A percentile compares a stretch with the other conserved stretches of the same genome.
Conservation (phyloP, 306 rosid species). For the Lotus japonicus region DNA sequence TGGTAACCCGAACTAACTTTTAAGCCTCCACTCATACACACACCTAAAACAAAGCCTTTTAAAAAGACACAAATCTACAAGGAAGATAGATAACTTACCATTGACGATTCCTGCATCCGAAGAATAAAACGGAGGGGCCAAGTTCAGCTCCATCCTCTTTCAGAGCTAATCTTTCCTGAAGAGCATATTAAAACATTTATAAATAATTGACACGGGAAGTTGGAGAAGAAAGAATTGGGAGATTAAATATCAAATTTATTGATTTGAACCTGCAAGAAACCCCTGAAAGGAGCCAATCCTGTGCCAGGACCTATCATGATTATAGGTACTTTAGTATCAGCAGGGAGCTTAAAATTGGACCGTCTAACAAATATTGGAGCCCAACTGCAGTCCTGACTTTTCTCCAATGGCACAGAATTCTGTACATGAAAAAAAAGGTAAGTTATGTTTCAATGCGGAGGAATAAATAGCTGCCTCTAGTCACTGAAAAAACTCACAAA, state of each 20-base stretch:
- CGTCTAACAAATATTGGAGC: constrained; percentile 91
- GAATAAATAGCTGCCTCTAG: background rate
- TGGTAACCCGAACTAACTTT: background rate
- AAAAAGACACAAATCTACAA: background rate
- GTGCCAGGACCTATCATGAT: constrained; percentile 99
- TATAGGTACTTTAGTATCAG: constrained; percentile 69
- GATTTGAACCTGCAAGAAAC: constrained; percentile 84
- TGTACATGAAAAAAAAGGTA: constrained; percentile 27
- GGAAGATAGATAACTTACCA: constrained; percentile 44
- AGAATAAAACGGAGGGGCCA: constrained; percentile 73
- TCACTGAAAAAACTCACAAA: background rate
- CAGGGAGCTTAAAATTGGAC: constrained; percentile 89
- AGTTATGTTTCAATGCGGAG: background rate
- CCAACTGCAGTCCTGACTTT: constrained; percentile 75
- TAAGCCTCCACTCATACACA: background rate
- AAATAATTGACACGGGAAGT: background rate
- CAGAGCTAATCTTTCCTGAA: constrained; percentile 85
- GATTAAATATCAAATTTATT: constrained; percentile 12
- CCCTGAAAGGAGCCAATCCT: constrained; percentile 99
- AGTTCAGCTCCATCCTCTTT: constrained; percentile 69
- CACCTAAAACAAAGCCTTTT: background rate
- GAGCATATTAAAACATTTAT: background rate
- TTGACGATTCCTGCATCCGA: constrained; percentile 87
- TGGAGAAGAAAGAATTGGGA: background rate
- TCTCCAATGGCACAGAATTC: constrained; percentile 69